These are phyloP conservation scores for Maudiozyma bulderi DNA, from an alignment of 805 yeast species.

Conservation along the genomic window DNA sequence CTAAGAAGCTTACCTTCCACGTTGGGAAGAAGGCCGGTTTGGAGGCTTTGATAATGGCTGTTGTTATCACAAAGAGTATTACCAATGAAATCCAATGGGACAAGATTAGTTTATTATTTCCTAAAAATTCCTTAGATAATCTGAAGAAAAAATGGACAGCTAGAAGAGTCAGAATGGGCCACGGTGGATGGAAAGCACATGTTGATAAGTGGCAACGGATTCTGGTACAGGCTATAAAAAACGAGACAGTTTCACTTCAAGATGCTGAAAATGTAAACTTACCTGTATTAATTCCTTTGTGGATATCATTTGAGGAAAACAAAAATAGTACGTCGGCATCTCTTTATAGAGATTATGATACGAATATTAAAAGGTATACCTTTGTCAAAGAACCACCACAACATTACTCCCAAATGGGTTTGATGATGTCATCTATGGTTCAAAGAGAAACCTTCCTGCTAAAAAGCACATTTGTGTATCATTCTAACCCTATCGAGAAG, in stretches of 20 bases:
- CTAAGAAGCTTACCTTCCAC: constrained; percentile 10
- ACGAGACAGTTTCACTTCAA: constrained; percentile 39
- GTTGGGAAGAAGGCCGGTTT: constrained; percentile 36
- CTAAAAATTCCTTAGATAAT: constrained; percentile 32
- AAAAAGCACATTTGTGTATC: constrained; percentile 34
- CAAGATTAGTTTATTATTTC: constrained; percentile 42
- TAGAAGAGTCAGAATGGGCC: constrained; percentile 52
- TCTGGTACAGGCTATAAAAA: constrained; percentile 47
- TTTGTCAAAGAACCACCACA: constrained; percentile 29
- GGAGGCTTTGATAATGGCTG: constrained; percentile 49
- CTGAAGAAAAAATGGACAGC: constrained; percentile 54
- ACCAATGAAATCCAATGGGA: constrained; percentile 58
- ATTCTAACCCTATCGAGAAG: constrained; percentile 15
- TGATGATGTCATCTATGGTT: constrained; percentile 55
- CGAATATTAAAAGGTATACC: constrained; percentile 39
- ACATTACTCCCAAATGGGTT: constrained; percentile 30
- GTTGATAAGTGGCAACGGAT: constrained; percentile 57
- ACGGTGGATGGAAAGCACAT: constrained; percentile 44
- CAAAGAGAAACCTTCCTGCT: constrained; percentile 54
- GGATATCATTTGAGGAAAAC: constrained; percentile 48
- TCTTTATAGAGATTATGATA: constrained; percentile 31
- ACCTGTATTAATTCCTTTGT: constrained; percentile 44
- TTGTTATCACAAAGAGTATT: constrained; percentile 58
- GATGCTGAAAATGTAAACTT: constrained; percentile 47
- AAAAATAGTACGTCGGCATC: constrained; percentile 9